These are phyloP conservation scores for Misopates orontium DNA, from an alignment of 257 asterid genomes.

Conservation along the genomic window DNA sequence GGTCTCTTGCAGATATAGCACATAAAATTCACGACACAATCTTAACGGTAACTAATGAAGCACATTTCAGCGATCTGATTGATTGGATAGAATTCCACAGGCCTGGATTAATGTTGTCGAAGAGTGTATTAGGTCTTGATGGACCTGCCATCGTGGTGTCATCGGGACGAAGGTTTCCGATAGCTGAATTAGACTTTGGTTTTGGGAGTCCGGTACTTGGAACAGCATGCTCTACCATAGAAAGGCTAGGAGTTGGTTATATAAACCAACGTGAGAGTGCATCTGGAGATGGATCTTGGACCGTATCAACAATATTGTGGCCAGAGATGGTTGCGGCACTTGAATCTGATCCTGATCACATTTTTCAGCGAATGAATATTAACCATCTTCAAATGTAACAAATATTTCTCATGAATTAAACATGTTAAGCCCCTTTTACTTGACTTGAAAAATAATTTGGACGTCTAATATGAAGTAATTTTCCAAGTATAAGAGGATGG, in stretches of 20 bases:
- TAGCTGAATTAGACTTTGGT: constrained; percentile 58
- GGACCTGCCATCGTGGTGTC: constrained; percentile 52
- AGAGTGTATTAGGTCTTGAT: constrained; percentile 44
- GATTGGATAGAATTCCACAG: constrained; percentile 70
- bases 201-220: constrained; percentile 61
- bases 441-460: too few relatives aligned
- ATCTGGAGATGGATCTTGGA: constrained; percentile 55
- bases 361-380: constrained; percentile 50
- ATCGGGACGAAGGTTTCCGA: constrained; percentile 59
- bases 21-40: constrained; percentile 39
- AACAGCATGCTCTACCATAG: constrained; percentile 50
- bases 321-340: constrained; percentile 57
- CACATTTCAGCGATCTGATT: constrained; percentile 51
- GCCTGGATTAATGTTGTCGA: constrained; percentile 57
- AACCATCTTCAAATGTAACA: constrained; percentile 35
- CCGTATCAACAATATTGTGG: constrained; percentile 57
- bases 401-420: background rate
- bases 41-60: constrained; percentile 36
- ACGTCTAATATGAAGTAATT: too few relatives aligned
- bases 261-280: constrained; percentile 58
- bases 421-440: background rate
- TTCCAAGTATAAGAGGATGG: too few relatives aligned
- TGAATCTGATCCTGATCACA: constrained; percentile 45
- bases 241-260: constrained; percentile 62
- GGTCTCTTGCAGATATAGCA: constrained; percentile 37